Evolutionary conservation across 345 rosid species (phyloP), one percentile per base, ranked within the genome.

Genomic region (Citrus reticulata): DNA sequence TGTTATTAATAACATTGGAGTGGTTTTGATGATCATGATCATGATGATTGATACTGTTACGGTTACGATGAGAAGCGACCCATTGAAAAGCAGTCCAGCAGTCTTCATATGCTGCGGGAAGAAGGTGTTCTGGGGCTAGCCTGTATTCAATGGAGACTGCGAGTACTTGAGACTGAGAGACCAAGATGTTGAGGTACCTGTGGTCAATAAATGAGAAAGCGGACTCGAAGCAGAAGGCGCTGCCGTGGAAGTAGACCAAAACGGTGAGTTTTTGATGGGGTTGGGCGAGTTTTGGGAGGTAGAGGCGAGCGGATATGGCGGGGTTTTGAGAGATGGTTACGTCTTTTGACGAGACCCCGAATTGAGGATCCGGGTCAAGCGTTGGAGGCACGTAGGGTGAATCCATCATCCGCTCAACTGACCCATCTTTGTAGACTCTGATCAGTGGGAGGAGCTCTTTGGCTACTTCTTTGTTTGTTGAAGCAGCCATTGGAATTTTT

Each of bases 121-220:
- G 77, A 25, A 72, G 82, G 68, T 83, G 73, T 58, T 85, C 88
- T 2, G 86, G 88, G 55, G 85, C 86, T n/a, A 80, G 73, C 61
- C 90, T 64, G 83, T 87, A 85, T 70, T 87, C 88, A 6, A 87
- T 63, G 5, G 87, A 82, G 71, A 87, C 82, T 1, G 74, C 77
- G 1, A 87, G 35, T 3, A 80, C 71, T 59, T 78, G 49, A 13
- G 87, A 83, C 27, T 75, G 64, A 16, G 79, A 69, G n/a, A 77
- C 85, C 29, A 80, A n/a, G 60, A 9, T 46, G 62, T 78, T 80
- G 42, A 79, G 75, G 69, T 77, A 73, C n/a, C 75, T 61, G 59
- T 83, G 85, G 58, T 78, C 30, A 19, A 68, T 0, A 9, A 61
- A 51, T 25, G 82, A 74, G 80, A 85, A 85, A 73, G 86, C 83